Evolutionary conservation across 2,329 filamentous ascomycete species (phyloP), one percentile per base, ranked within the genome.

Genomic region (Ascochyta fabae): DNA sequence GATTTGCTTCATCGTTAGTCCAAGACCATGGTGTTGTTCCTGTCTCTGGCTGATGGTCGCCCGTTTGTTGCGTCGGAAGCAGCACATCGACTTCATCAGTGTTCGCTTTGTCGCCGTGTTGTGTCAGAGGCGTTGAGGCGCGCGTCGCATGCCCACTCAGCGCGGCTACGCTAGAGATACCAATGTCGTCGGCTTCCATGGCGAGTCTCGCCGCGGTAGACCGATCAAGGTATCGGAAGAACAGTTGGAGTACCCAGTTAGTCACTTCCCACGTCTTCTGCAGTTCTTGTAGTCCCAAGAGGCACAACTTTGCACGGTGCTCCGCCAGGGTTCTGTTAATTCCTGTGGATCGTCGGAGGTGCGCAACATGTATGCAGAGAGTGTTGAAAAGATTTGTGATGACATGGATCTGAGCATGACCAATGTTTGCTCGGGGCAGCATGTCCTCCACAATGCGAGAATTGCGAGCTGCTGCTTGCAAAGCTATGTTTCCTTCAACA

Each of bases 191-290:
- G 3, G 64, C 62, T 48, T 70, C 67, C 57, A 69, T 66, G 2
- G 59, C 58, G 19, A 81, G 65, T 15, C 75, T 71, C 9, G 71
- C 72, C 2, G 79, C 79, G 0, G 77, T 81, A 19, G 77, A 73
- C 43, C 77, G 74, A 56, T 82, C 80, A 2, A 80, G 61, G 40
- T 79, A 81, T 6, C 79, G 78, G 29, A 81, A 80, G 55, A 83
- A 83, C 0, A 82, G 65, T 56, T 82, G 74, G 3, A 82, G 61
- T 0, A 82, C 77, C 77, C 78, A 79, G 49, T 81, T 82, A 13
- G 79, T 79, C 8, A 82, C 65, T 44, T 81, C 79, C 80, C 80
- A 83, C 0, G 77, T 79, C 48, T 78, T 79, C 52, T 81, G 80
- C 8, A 82, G 61, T 55, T 83, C 80, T 45, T 80, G 75, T 0